Evolutionary conservation across 2,329 filamentous ascomycete species (phyloP).

Genomic region (Gnomoniopsis smithogilvyi): DNA sequence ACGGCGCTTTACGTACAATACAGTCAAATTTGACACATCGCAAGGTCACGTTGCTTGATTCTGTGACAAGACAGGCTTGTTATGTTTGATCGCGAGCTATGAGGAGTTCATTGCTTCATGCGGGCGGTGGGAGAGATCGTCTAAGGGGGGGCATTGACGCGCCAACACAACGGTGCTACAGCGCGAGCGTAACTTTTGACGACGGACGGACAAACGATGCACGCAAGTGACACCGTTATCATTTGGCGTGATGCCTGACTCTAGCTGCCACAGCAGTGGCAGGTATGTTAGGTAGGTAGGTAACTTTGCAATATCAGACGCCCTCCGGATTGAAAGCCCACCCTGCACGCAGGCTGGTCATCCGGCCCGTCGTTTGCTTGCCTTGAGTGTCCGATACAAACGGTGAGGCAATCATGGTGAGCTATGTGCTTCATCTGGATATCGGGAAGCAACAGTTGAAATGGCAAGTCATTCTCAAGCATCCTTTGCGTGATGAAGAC

Average conservation of each 20-base stretch:
- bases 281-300: neutral
- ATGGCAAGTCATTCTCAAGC: too few species aligned
- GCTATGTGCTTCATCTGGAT: too few species aligned
- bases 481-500: too few species aligned
- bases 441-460: too few species aligned
- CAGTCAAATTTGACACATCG: slow-evolving; percentile 15
- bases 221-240: neutral
- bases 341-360: too few species aligned
- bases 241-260: neutral
- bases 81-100: neutral
- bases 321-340: too few species aligned
- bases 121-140: neutral
- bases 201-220: neutral
- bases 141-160: neutral
- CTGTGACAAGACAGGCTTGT: neutral
- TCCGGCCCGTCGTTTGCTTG: too few species aligned
- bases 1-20: slow-evolving; percentile 17
- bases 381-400: too few species aligned
- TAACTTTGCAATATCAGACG: too few species aligned
- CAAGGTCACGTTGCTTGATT: slow-evolving; percentile 16
- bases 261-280: neutral
- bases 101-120: neutral
- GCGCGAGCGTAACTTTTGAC: too few species aligned
- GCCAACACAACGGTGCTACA: neutral
- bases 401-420: too few species aligned